Base-by-base conservation (phyloP, 805 yeast species). In the Lipomyces orientalis region DNA sequence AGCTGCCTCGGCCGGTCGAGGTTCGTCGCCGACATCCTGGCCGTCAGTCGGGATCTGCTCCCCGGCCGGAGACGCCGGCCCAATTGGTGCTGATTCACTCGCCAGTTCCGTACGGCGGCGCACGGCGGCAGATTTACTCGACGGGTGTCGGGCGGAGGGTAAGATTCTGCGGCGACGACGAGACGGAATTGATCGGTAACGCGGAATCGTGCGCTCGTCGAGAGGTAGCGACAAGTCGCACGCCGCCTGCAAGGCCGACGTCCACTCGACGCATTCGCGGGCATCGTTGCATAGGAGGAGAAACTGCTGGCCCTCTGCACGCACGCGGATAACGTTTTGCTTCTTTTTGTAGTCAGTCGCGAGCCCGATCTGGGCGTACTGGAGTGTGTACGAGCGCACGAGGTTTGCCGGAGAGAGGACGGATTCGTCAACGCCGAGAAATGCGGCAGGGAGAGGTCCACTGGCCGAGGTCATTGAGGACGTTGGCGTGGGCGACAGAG, bases 291-390 rank as follows among this genome's bases (percentile, higher is more conserved):
- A 91, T 64, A 86, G 87, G 1, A 94, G 71, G 54, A 94, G 76
- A 69, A 91, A 84, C 77, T 94, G 98, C 77, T 91, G 93, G 52
- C 89, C 85, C 78, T 94, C 98, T 49, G 89, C 84, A 25, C 99
- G 84, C 19, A 94, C 73, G 60, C 99, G 80, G 52, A 93, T 77
- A 4, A 89, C 91, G 75, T 87, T 85, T 19, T 85, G 82, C 70
- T 84, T 85, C 76, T 92, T 91, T 65, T 84, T 85, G 78, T 92
- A 92, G 78, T 94, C 99, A 1, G 86, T 82, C 0, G 98, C 97
- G 14, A 92, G 80, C 0, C 99, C 99, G 57, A 91, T 79, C 73
- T 84, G 87, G 12, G 95, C 93, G 78, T 88, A 88, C 78, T 95
- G 98, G 51, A 94, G 81, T 1, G 97, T 87, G 77, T 87, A 93